phyloP scores from a whole-genome alignment of 352 stramenopile genomes.

The Aphanomyces stellatus region DNA sequence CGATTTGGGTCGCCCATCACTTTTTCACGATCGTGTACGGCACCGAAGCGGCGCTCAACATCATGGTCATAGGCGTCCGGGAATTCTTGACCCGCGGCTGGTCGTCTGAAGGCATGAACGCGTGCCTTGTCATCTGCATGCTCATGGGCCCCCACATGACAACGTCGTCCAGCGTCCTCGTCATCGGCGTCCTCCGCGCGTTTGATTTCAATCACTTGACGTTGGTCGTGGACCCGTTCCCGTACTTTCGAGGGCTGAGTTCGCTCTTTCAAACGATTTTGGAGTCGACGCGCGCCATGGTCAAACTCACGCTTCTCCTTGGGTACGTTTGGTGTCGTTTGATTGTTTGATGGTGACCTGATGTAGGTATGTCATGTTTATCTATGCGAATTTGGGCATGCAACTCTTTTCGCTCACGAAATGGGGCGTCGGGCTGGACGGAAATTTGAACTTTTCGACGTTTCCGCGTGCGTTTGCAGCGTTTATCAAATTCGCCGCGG shows the following conservation, averaged over 20 bases:
- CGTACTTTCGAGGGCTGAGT: slow-evolving; percentile 34
- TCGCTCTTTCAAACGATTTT: slow-evolving; percentile 71
- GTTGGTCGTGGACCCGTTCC: slow-evolving; percentile 61
- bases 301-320: slow-evolving; percentile 75
- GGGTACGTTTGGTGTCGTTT: slow-evolving; percentile 29
- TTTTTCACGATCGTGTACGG: slow-evolving; percentile 72
- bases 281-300: slow-evolving; percentile 47
- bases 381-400: slow-evolving; percentile 75
- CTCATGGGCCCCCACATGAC: slow-evolving; percentile 28
- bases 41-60: slow-evolving; percentile 51
- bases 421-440: slow-evolving; percentile 63
- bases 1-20: slow-evolving; percentile 73
- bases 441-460: slow-evolving; percentile 65
- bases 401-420: slow-evolving; percentile 74
- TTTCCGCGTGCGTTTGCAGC: slow-evolving; percentile 61
- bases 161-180: slow-evolving; percentile 47
- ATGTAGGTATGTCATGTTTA: slow-evolving; percentile 42
- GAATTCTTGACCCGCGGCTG: slow-evolving; percentile 46
- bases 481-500: slow-evolving; percentile 76
- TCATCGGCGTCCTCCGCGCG: slow-evolving; percentile 65
- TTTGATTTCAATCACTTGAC: slow-evolving; percentile 81
- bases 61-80: slow-evolving; percentile 64
- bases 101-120: slow-evolving; percentile 16
- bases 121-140: slow-evolving; percentile 23
- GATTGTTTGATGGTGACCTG: background rate